Base-by-base conservation (phyloP, 2,329 filamentous ascomycete genomes). In the Cadophora luteo-olivacea region DNA sequence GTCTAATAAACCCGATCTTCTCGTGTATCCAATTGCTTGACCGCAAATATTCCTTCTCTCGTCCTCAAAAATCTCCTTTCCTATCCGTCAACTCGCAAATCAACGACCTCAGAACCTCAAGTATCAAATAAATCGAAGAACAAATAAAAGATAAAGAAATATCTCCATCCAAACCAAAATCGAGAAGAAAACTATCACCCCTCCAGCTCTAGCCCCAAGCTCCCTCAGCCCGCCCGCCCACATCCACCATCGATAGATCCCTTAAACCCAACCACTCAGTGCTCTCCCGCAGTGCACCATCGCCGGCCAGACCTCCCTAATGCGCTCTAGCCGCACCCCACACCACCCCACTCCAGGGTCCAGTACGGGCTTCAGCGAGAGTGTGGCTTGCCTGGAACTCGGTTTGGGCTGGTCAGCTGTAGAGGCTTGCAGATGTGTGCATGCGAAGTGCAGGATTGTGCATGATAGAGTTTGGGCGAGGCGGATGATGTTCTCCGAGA, bases 121-220 rank as follows among this genome's bases (percentile, higher is more conserved):
- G n/a, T 48, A 8, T 16, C 9, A 49, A 32, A 48, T 19, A 54
- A 1, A 12, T 38, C 9, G 25, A 14, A 64, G 32, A 38, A 38
- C 12, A 38, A 38, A 11, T 38, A 9, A 38, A 38, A 38, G 36
- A 9, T 24, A 38, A 54, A 25, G n/a, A 51, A 41, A 64, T 8
- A 11, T 29, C 22, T 24, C 6, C 32, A 25, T 25, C 29, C 9
- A 64, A 29, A 22, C 29, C 29, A 64, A n/a, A n/a, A n/a, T n/a
- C n/a, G 36, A 14, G 32, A 54, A 64, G 25, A 64, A 61, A 49
- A 29, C 25, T 22, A 45, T 3, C 12, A 64, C 61, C 61, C 61
- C 61, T 52, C 61, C 61, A 64, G 48, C 45, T 64, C 55, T 55
- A 19, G 32, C 48, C 48, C 48, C 61, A 22, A 38, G 11, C 48